A percentile compares a stretch with the other conserved stretches of the same genome.
phyloP scores from a whole-genome alignment of 2,329 filamentous ascomycete genomes.

The Clonostachys chloroleuca region DNA sequence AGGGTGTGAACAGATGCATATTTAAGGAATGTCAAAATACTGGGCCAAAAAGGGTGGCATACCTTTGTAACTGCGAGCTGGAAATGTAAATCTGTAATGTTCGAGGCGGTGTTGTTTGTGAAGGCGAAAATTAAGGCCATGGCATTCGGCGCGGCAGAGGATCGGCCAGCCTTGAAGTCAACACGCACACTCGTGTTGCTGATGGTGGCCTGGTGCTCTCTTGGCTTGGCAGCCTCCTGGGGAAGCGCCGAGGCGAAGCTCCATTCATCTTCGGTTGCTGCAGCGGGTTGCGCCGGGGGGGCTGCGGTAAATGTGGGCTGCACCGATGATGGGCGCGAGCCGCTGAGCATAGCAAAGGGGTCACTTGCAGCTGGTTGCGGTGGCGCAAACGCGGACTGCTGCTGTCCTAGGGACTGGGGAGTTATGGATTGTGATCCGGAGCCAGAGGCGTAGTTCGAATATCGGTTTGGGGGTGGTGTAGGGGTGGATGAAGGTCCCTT shows the following conservation, averaged over 20 bases:
- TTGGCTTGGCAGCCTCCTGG: slow-evolving; percentile 47
- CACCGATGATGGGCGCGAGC: slow-evolving; percentile 20
- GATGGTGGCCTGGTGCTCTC: slow-evolving; percentile 61
- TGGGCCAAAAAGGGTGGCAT: slow-evolving; percentile 7
- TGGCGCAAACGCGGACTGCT: slow-evolving; percentile 30
- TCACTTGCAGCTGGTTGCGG: slow-evolving; percentile 30
- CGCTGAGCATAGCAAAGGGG: slow-evolving; percentile 39
- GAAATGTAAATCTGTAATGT: slow-evolving; percentile 78
- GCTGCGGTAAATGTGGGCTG: slow-evolving; percentile 18
- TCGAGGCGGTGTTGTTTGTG: slow-evolving; percentile 71
- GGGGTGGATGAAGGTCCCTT: slow-evolving; percentile 32
- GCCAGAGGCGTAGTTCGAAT: slow-evolving; percentile 50
- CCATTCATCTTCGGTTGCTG: slow-evolving; percentile 84
- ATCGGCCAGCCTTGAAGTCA: slow-evolving; percentile 65
- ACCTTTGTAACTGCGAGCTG: slow-evolving; percentile 94
- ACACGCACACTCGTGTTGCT: slow-evolving; percentile 68
- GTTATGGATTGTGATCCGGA: slow-evolving; percentile 47
- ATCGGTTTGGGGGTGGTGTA: slow-evolving; percentile 46
- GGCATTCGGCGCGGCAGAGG: slow-evolving; percentile 43
- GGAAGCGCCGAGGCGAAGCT: slow-evolving; percentile 86
- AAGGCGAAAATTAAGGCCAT: slow-evolving; percentile 76
- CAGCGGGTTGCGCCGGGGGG: slow-evolving; percentile 16
- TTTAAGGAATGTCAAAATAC: slow-evolving; percentile 1
- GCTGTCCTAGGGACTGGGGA: slow-evolving; percentile 42
- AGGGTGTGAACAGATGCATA: slow-evolving; percentile 1